A percentile compares a stretch with the other conserved stretches of the same genome.
These are phyloP conservation scores for Verbascum thapsus DNA, from an alignment of 257 asterid species.

Conservation along the genomic window DNA sequence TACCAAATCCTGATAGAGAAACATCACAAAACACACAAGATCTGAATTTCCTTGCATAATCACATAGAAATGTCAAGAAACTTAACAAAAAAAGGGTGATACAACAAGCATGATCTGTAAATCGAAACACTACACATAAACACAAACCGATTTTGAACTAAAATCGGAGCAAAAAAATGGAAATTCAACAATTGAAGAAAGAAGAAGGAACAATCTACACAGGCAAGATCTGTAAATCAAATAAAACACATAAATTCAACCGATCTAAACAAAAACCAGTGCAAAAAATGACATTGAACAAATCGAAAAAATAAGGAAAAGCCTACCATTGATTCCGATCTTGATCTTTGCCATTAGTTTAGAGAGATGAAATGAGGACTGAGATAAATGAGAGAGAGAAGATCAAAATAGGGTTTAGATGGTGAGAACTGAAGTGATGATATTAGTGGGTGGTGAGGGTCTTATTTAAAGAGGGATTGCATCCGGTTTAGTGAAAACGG, in stretches of 20 bases:
- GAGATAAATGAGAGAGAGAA: constrained; percentile 1
- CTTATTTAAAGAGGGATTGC: constrained; percentile 36
- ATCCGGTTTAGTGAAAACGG: constrained; percentile 25
- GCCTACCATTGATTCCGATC: constrained; percentile 79
- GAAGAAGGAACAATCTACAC: too few species aligned
- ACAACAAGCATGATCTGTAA: too few species aligned
- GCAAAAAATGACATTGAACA: not conserved
- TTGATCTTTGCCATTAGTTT: constrained; percentile 60
- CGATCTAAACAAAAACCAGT: not conserved
- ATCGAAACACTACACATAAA: too few species aligned
- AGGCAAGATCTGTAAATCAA: too few species aligned
- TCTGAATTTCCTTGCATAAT: too few species aligned
- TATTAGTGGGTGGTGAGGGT: too few species aligned
- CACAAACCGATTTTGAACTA: not conserved
- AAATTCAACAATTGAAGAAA: too few species aligned
- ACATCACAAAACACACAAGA: not conserved
- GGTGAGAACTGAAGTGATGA: constrained; percentile 1
- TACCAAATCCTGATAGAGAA: constrained; percentile 66
- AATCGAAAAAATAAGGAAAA: not conserved
- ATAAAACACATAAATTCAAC: not conserved
- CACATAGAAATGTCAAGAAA: too few species aligned
- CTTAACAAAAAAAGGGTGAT: too few species aligned
- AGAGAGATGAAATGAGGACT: not conserved
- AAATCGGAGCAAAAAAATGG: too few species aligned
- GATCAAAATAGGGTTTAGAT: too few species aligned